A percentile compares a stretch with the other conserved stretches of the same genome.
Evolutionary conservation across 1,139 yeast genomes (phyloP).

Genomic region (Magnusiomyces suaveolens): DNA sequence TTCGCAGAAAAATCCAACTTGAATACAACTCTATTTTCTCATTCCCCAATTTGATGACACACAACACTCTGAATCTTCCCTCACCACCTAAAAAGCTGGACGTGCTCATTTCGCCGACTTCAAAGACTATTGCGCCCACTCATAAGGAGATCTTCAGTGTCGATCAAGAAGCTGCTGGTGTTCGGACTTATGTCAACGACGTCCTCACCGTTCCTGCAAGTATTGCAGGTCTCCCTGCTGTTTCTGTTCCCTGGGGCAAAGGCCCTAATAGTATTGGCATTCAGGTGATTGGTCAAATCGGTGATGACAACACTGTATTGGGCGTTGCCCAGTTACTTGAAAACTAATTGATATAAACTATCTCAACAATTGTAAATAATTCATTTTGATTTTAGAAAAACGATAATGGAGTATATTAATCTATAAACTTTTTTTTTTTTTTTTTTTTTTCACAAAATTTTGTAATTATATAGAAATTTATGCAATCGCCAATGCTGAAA

Average conservation of each 20-base stretch:
- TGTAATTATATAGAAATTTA: no score
- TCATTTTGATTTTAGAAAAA: no score
- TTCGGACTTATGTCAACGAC: slow-evolving; percentile 68
- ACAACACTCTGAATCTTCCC: slow-evolving; percentile 3
- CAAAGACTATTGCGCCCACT: slow-evolving; percentile 51
- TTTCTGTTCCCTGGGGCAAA: slow-evolving; percentile 53
- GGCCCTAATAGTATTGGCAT: slow-evolving; percentile 43
- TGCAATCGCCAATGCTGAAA: no score
- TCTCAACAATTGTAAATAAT: no score
- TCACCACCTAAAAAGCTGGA: slow-evolving; percentile 40
- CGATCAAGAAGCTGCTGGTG: slow-evolving; percentile 32
- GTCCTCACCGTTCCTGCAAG: slow-evolving; percentile 84
- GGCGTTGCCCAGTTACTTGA: slow-evolving; percentile 32
- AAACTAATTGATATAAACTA: no score
- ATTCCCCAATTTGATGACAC: slow-evolving; percentile 39
- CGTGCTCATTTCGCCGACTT: slow-evolving; percentile 63
- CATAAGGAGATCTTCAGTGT: slow-evolving; percentile 34
- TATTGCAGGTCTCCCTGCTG: slow-evolving; percentile 81
- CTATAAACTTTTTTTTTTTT: no score
- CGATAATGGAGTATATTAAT: no score
- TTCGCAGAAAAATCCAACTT: slow-evolving; percentile 49
- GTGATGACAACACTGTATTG: slow-evolving; percentile 61
- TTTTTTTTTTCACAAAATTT: no score
- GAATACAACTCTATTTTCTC: slow-evolving; percentile 62
- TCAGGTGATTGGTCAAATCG: slow-evolving; percentile 79